Evolutionary conservation across 148 eudicot species (phyloP).

Genomic region (Silene conica): DNA sequence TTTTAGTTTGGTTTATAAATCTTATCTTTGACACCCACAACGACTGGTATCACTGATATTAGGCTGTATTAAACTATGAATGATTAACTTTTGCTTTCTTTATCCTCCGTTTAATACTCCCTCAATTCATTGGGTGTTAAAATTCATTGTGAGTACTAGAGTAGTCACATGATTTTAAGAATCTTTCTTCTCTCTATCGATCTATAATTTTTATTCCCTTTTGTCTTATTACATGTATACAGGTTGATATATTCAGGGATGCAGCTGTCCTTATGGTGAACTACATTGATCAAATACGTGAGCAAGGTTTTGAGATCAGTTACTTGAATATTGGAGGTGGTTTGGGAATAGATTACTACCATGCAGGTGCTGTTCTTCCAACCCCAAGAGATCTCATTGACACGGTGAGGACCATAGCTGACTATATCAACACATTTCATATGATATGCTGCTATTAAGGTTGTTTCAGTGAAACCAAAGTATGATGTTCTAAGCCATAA

Average conservation of each 20-base stretch:
- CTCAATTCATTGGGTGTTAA: too few species aligned
- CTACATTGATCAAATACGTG: slow-evolving; percentile 77
- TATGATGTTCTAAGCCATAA: not conserved
- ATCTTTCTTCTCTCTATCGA: not conserved
- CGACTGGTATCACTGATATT: not conserved
- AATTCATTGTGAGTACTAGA: too few species aligned
- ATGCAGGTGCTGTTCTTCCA: slow-evolving; percentile 47
- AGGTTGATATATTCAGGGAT: slow-evolving; percentile 93
- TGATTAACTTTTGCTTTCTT: not conserved
- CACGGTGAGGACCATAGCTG: slow-evolving; percentile 34
- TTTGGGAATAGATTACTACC: slow-evolving; percentile 91
- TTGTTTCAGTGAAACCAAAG: not conserved
- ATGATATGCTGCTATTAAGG: not conserved
- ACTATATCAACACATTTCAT: not conserved
- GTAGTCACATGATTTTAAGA: not conserved
- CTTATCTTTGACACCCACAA: too few species aligned
- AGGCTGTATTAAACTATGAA: not conserved
- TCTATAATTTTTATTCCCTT: not conserved
- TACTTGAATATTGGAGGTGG: slow-evolving; percentile 98
- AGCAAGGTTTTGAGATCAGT: slow-evolving; percentile 79
- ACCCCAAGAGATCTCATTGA: slow-evolving; percentile 1
- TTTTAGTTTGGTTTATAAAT: too few species aligned
- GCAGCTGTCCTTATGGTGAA: slow-evolving; percentile 93
- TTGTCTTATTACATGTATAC: slow-evolving; percentile 16
- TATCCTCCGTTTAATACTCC: not conserved